Base-by-base conservation (phyloP, 352 stramenopile species). In the Phytopythium kandeliae region DNA sequence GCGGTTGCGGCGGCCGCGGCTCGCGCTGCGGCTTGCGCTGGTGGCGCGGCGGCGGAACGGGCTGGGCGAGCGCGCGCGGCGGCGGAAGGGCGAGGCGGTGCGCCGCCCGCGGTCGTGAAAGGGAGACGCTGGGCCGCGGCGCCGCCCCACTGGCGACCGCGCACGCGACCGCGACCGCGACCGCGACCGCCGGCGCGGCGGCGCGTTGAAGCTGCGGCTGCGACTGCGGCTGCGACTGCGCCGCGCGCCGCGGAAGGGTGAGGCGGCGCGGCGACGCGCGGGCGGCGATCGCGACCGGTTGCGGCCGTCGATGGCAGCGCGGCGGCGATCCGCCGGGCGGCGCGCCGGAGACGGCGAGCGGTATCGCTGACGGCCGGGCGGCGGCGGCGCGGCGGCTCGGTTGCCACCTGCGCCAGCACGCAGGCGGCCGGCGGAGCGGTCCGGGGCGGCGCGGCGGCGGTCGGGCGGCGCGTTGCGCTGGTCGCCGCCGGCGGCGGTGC, bases 171-270 rank as follows among this genome's bases (percentile, higher is more conserved):
- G 48, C 3, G 41, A 48, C 9, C 69, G 66, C 24, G 60, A 63
- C 31, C 51, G 46, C 21, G 57, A 42, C 5, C 54, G 47, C 16
- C 69, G 67, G 19, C 54, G 55, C 6, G 56, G 60, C 10, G 44
- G 53, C 16, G 63, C n/a, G n/a, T n/a, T n/a, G n/a, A n/a, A n/a
- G n/a, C n/a, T n/a, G n/a, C n/a, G 63, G 38, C 38, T 45, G 11
- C 38, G 38, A 13, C 38, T 45, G 21, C 68, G 71, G 17, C 65
- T 70, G 3, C 60, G 69, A 58, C 75, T 82, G 38, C 62, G 65
- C 40, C 67, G 79, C 1, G 70, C 57, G 0, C 71, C 74, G 19
- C 84, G 73, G 43, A 80, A 85, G 4, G 73, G 69, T 11, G 79
- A 89, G 0, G 54, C 52, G 0, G 17, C 52, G 8, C 75, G 71